Base-by-base conservation (phyloP, 1,284 basidiomycete genomes). In the Rhizopogon parksii region DNA sequence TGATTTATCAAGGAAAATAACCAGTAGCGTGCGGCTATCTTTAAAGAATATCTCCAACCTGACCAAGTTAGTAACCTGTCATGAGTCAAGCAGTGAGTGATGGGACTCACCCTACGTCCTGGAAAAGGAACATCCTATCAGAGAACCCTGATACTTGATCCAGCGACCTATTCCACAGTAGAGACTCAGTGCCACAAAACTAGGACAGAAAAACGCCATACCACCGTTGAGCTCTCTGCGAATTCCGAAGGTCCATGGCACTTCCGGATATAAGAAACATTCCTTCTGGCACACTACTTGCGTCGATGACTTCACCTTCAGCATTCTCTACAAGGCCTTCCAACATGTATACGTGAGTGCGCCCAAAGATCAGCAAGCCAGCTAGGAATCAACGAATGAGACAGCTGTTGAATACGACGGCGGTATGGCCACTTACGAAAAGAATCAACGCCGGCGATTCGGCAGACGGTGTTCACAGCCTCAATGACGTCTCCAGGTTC, bases 401-500 rank as follows among this genome's bases (percentile, higher is more conserved):
- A 34, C 9, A 25, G 21, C 19, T 19, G 25, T 34, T 17, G 7
- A 25, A 19, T 12, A 32, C 27, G 40, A 25, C 5, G 40, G 27
- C 46, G n/a, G 40, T 53, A 25, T n/a, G 30, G n/a, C 7, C 32
- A 69, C 83, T 66, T 57, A 91, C 88, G 89, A 58, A 83, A 90
- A 21, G 88, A 89, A 65, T 95, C 92, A 1, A 95, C 89, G 0
- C 91, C 92, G 27, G 83, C 83, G 48, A 95, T 83, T 12, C 91
- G 79, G 6, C 89, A 87, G 43, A 94, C 88, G 19, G 91, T 95
- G 54, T 78, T 79, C 1, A 92, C 87, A n/a, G 88, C 90, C 59
- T 95, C 91, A 36, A 97, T 92, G 2, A 92, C 78, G 64, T 98
- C 95, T 3, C 91, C 91, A 11, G 87, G 81, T 61, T 95, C 89